phyloP scores from a whole-genome alignment of 202 grass and related monocot genomes.

The Schoenoplectus tabernaemontani region DNA sequence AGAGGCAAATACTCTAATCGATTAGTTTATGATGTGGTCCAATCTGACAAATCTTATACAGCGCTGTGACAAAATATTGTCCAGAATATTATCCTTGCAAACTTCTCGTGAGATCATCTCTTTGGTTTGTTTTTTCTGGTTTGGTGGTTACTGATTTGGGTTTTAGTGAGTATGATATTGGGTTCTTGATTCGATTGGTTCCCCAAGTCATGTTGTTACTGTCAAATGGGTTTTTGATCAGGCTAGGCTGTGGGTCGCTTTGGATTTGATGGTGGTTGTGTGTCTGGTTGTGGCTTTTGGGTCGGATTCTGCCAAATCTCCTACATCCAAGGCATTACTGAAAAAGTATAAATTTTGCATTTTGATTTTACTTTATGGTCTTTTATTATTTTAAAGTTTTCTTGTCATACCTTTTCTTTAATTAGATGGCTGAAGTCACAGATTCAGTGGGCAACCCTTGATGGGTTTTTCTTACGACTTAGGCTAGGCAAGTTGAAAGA shows the following conservation, averaged over 20 bases:
- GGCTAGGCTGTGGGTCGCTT: background rate
- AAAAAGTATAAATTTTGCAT: background rate
- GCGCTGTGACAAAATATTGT: background rate
- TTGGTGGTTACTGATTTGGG: background rate
- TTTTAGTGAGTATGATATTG: background rate
- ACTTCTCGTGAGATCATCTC: background rate
- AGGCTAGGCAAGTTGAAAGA: slow-evolving; percentile 81
- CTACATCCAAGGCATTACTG: background rate
- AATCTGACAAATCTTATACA: background rate
- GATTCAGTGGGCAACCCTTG: slow-evolving; percentile 37
- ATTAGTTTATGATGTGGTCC: background rate
- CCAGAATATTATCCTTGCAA: background rate
- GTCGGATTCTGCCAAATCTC: background rate
- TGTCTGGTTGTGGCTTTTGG: background rate
- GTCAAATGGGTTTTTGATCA: background rate
- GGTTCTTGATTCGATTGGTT: background rate
- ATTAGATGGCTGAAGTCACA: slow-evolving; percentile 69
- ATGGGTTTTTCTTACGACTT: slow-evolving; percentile 83
- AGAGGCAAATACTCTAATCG: background rate
- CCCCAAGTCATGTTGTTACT: background rate
- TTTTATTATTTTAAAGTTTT: slow-evolving; percentile 17
- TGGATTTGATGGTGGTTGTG: background rate
- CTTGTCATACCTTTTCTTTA: slow-evolving; percentile 9
- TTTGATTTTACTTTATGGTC: background rate
- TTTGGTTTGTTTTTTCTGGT: background rate